Evolutionary conservation across 2,329 filamentous ascomycete genomes (phyloP), one percentile per base, ranked within the genome.

Genomic region (Hypoxylon sp.): DNA sequence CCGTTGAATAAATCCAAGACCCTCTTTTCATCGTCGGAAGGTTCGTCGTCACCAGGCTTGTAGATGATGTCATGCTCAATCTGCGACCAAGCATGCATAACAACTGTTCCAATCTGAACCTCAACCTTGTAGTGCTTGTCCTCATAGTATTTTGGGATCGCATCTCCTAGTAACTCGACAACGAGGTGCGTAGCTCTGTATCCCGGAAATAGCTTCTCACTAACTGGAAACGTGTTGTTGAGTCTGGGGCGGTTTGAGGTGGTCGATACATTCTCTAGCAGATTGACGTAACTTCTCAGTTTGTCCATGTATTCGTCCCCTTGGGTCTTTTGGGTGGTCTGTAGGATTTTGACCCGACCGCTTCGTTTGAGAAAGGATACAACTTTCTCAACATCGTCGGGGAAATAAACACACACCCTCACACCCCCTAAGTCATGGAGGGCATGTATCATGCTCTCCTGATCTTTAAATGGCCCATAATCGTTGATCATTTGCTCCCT

Each of bases 21-120:
- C 14, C 46, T 44, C 10, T 47, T 66, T 47, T 61, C 57, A 9
- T 61, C 57, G 11, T 58, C 42, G 8, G 63, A 66, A 37, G 53
- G 42, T n/a, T 58, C 31, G 2, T 24, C n/a, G 3, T 9, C 17
- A 14, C 26, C 13, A n/a, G 65, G 57, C n/a, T 79, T 78, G 61
- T 78, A 78, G 17, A 74, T 50, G 17, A 75, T 60, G 26, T 78
- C 75, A 31, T 79, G 78, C 5, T 74, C 72, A 3, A 73, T 68
- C 46, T 78, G 73, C 1, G 77, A 74, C 74, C 76, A 77, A 1
- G 70, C 73, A 48, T 77, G 74, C 22, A 69, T 69, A 1, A 78
- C 54, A 0, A 73, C 68, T 1, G 75, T 75, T 5, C 73, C 68
- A n/a, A 78, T 74, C 53, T 79, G 77, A 33, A 79, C 76, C 58